These are phyloP conservation scores for Heritiera littoralis DNA, from an alignment of 345 rosid species.

Conservation along the genomic window DNA sequence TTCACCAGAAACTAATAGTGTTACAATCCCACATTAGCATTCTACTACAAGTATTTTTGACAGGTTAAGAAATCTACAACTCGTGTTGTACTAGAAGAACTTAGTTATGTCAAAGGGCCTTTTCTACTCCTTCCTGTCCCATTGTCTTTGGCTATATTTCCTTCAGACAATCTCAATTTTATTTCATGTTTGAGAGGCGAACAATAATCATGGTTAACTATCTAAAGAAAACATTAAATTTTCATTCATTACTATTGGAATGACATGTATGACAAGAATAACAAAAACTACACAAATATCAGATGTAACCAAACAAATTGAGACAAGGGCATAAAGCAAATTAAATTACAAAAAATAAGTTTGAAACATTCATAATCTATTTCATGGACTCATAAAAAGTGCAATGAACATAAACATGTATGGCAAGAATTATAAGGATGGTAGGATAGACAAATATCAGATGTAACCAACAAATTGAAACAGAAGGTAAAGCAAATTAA, in stretches of 20 bases:
- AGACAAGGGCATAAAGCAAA: background rate
- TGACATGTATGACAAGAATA: background rate
- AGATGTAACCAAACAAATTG: background rate
- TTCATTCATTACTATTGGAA: background rate
- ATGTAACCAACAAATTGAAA: conserved; percentile 3
- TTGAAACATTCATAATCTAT: background rate
- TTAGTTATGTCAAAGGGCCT: background rate
- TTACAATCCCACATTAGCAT: conserved; percentile 2
- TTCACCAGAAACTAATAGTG: background rate
- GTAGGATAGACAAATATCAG: background rate
- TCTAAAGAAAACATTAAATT: background rate
- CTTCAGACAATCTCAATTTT: background rate
- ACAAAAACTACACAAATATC: conserved; percentile 3
- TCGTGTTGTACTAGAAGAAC: background rate
- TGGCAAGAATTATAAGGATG: background rate
- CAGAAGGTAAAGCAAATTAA: background rate
- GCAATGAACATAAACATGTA: background rate
- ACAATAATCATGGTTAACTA: background rate
- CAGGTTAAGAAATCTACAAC: background rate
- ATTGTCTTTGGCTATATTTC: background rate
- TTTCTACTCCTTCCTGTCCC: background rate
- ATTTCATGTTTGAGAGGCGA: conserved; percentile 5
- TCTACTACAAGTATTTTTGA: background rate
- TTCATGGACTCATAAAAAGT: background rate
- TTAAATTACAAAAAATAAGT: background rate